Percentiles rank a stretch among this genome's conserved stretches.
These are phyloP conservation scores for Paraconiothyrium sp. DNA, from an alignment of 2,329 filamentous ascomycete species.

Conservation along the genomic window DNA sequence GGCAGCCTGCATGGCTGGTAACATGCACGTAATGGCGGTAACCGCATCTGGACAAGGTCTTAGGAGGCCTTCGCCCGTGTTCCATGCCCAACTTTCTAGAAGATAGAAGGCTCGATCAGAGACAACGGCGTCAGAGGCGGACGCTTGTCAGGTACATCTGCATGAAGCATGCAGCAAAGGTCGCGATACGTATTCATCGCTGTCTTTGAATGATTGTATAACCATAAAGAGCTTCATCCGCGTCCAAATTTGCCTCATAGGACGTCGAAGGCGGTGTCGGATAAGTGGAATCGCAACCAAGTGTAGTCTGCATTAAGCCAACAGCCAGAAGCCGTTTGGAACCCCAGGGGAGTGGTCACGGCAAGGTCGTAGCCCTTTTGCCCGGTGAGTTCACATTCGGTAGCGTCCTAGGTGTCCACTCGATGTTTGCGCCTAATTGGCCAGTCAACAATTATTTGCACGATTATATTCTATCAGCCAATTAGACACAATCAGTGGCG, in stretches of 20 bases:
- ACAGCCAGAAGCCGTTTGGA: conserved; percentile 30
- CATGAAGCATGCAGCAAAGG: conserved; percentile 1
- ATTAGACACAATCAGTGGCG: conserved; percentile 7
- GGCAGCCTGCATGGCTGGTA: conserved; percentile 40
- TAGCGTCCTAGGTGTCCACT: conserved; percentile 7
- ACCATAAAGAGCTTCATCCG: not conserved
- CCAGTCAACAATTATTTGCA: conserved; percentile 2
- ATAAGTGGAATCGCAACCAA: conserved; percentile 19
- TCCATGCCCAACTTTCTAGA: conserved; percentile 34
- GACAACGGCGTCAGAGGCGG: not conserved
- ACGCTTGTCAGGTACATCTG: not conserved
- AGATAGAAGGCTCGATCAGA: conserved; percentile 12
- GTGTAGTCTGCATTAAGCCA: conserved; percentile 28
- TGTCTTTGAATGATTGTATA: not conserved
- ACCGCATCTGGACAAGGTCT: conserved; percentile 19
- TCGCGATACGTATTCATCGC: not conserved
- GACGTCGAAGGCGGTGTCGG: conserved; percentile 12
- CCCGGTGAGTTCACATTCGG: conserved; percentile 28
- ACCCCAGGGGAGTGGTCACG: conserved; percentile 23
- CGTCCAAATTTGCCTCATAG: not conserved
- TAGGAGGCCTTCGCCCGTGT: conserved; percentile 27
- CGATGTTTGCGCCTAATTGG: conserved; percentile 23
- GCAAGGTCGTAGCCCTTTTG: conserved; percentile 28
- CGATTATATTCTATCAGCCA: conserved; percentile 5
- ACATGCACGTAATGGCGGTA: conserved; percentile 25